Conservation (phyloP, 2,329 filamentous ascomycete genomes). For the Nemania serpens region DNA sequence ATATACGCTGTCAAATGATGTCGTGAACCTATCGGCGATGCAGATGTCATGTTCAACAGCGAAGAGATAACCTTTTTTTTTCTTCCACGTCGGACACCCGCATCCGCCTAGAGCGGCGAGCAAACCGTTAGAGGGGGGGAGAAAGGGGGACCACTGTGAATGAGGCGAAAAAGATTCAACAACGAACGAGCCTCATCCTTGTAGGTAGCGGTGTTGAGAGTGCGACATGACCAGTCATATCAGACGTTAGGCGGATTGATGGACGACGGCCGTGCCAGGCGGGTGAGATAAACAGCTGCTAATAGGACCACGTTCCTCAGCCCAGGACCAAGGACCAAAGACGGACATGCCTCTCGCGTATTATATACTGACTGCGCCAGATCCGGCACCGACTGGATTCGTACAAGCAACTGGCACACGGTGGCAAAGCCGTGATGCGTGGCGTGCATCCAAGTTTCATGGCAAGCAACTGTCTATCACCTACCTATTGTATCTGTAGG, state of each 20-base stretch:
- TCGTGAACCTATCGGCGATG: slow-evolving; percentile 5
- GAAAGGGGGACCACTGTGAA: too few species aligned
- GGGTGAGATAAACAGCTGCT: neutral
- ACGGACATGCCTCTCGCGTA: neutral
- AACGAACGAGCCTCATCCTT: slow-evolving; percentile 2
- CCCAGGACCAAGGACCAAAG: neutral
- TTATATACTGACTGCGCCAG: slow-evolving; percentile 16
- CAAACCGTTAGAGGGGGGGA: too few species aligned
- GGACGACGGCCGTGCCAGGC: neutral
- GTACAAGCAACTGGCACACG: neutral
- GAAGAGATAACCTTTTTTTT: neutral
- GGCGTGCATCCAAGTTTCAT: too few species aligned
- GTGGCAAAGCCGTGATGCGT: neutral
- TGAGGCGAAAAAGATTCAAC: too few species aligned
- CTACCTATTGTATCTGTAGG: too few species aligned
- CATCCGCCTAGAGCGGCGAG: neutral
- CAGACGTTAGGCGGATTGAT: too few species aligned
- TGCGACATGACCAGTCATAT: slow-evolving; percentile 4
- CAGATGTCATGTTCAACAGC: slow-evolving; percentile 15
- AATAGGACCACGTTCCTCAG: slow-evolving; percentile 24
- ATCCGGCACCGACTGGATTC: slow-evolving; percentile 15
- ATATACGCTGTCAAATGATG: slow-evolving; percentile 18
- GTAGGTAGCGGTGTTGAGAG: neutral
- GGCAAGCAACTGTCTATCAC: too few species aligned
- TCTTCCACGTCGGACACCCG: neutral